A percentile compares a stretch with the other conserved stretches of the same genome.
Evolutionary conservation across 495 filamentous ascomycete species (phyloP).

Genomic region (Darksidea phi): DNA sequence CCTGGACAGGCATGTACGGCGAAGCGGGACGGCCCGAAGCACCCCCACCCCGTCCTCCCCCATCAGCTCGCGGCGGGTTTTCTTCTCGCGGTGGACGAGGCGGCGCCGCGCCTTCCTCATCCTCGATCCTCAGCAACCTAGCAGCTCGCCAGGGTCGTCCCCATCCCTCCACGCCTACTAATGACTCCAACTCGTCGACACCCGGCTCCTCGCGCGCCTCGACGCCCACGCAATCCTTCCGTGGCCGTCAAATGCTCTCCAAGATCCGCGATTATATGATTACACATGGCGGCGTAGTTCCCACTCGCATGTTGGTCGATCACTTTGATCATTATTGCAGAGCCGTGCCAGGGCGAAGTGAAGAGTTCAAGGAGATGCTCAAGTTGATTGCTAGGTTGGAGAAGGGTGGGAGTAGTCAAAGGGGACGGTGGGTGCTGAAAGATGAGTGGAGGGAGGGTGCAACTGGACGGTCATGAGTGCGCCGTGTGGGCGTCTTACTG

Average conservation of each 20-base stretch:
- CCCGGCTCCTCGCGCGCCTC: conserved; percentile 34
- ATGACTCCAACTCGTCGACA: conserved; percentile 19
- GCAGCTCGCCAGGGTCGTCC: conserved; percentile 30
- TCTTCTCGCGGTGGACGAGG: conserved; percentile 17
- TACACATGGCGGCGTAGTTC: conserved; percentile 66
- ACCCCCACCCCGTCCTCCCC: conserved; percentile 34
- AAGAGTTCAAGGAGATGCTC: conserved; percentile 65
- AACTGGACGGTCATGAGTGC: background rate
- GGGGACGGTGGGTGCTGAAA: conserved; percentile 62
- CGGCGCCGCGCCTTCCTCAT: conserved; percentile 34
- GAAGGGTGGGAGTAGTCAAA: conserved; percentile 49
- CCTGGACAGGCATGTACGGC: conserved; percentile 88
- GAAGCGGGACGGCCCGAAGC: conserved; percentile 60
- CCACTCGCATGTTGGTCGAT: conserved; percentile 74
- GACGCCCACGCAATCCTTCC: conserved; percentile 47
- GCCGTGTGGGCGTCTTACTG: background rate
- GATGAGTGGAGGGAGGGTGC: conserved; percentile 48
- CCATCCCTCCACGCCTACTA: conserved; percentile 13
- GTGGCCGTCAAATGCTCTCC: conserved; percentile 50
- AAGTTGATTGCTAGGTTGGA: conserved; percentile 59
- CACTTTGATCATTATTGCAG: conserved; percentile 69
- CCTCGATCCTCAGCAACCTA: conserved; percentile 40
- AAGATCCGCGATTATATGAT: conserved; percentile 73
- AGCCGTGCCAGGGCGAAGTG: conserved; percentile 50
- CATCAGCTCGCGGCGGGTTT: conserved; percentile 38